A percentile compares a stretch with the other conserved stretches of the same genome.
phyloP scores from a whole-genome alignment of 1,139 yeast species.

The Taphrina confusa region DNA sequence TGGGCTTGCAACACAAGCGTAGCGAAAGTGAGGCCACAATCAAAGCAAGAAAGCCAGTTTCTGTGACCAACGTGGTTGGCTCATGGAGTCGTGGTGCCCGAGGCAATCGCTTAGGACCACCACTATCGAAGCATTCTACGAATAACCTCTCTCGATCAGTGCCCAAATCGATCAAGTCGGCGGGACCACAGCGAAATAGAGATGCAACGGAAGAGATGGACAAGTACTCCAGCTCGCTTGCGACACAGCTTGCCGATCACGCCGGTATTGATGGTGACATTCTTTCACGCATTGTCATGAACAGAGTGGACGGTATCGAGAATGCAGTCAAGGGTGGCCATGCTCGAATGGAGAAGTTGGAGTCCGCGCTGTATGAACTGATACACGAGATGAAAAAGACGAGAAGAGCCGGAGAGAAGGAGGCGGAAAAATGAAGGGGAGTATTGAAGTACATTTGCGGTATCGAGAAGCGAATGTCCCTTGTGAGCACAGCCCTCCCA shows the following conservation, averaged over 20 bases:
- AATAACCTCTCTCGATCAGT: not conserved
- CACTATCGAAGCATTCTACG: not conserved
- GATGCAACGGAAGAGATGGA: not conserved
- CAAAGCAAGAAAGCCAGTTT: not conserved
- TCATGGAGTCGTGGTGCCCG: not conserved
- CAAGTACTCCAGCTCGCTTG: constrained; percentile 26
- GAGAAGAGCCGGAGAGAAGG: not conserved
- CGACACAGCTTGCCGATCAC: constrained; percentile 28
- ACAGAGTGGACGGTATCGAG: constrained; percentile 24
- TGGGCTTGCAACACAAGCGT: not conserved
- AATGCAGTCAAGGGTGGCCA: constrained; percentile 18
- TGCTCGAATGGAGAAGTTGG: constrained; percentile 15
- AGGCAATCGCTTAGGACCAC: not conserved
- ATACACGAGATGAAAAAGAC: constrained; percentile 3
- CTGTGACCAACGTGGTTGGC: not conserved
- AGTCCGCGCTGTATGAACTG: constrained; percentile 4
- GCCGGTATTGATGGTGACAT: constrained; percentile 10
- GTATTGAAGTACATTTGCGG: too few species aligned
- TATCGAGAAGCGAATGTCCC: too few species aligned
- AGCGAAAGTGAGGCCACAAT: constrained; percentile 8
- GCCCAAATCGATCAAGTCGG: not conserved
- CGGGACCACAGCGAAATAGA: not conserved
- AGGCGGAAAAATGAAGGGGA: too few species aligned
- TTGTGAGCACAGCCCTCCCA: too few species aligned
- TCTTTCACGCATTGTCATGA: constrained; percentile 20